Evolutionary conservation across 75 land plant genomes (phyloP).

Genomic region (Cunninghamia lanceolata): DNA sequence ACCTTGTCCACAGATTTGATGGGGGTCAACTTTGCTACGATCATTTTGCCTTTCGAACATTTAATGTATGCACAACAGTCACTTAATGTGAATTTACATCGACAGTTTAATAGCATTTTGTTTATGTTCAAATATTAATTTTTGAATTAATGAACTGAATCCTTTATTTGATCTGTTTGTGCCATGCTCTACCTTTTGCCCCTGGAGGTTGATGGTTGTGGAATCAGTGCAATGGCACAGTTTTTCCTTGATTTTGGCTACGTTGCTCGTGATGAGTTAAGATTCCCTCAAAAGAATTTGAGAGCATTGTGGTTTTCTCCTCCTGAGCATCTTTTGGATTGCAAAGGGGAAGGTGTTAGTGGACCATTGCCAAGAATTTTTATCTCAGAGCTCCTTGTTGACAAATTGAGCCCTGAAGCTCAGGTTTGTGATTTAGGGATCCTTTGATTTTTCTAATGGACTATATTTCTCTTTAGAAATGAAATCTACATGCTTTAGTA

Average conservation of each 20-base stretch:
- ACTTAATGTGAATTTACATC: not conserved
- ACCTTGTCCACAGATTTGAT: slow-evolving; percentile 62
- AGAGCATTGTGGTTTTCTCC: slow-evolving; percentile 97
- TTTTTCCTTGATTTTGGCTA: slow-evolving; percentile 89
- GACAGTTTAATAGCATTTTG: not conserved
- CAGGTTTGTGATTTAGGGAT: slow-evolving; percentile 50
- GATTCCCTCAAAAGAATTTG: slow-evolving; percentile 90
- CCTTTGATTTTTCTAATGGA: not conserved
- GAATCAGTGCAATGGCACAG: slow-evolving; percentile 84
- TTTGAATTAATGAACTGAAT: not conserved
- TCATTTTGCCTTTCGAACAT: slow-evolving; percentile 96
- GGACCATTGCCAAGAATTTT: slow-evolving; percentile 98
- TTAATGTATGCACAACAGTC: slow-evolving; percentile 57
- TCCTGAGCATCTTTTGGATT: slow-evolving; percentile 32
- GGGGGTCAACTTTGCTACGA: slow-evolving; percentile 78
- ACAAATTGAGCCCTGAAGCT: slow-evolving; percentile 71
- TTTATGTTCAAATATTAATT: not conserved
- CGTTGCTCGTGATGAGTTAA: slow-evolving; percentile 68
- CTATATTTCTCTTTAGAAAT: not conserved
- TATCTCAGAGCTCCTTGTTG: slow-evolving; percentile 94
- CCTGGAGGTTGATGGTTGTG: slow-evolving; percentile 80
- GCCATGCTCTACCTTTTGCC: slow-evolving; percentile 1
- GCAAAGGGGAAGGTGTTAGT: slow-evolving; percentile 48
- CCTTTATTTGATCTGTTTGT: not conserved
- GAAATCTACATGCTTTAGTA: not conserved